Base-by-base conservation (phyloP, 2,329 filamentous ascomycete species). In the Kalaharituber pfeilii region DNA sequence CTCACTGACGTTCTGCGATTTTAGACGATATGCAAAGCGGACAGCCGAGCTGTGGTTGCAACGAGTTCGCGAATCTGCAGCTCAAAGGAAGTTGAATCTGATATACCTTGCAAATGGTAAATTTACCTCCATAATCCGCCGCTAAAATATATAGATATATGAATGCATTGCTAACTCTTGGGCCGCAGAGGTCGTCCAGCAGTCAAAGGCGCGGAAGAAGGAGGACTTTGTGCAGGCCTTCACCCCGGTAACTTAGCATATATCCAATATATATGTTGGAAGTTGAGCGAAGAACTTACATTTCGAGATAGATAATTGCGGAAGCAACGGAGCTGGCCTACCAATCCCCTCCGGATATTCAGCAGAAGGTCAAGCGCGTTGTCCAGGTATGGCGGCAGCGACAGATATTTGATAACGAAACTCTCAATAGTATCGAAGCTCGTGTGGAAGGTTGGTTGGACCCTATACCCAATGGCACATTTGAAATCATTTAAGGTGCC, bases 51-150 rank as follows among this genome's bases (percentile, higher is more conserved):
- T 96, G 52, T 98, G 91, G 91, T 74, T 94, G 58, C 82, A 91
- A 63, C 81, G 85, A 57, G 73, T 98, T 56, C 91, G 87, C 65
- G 89, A 96, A 62, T 87, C 86, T 1, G 79, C 84, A 5, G 82
- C 85, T 57, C 79, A 82, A 56, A 95, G 94, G 69, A 80, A 87
- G 63, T 73, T 98, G 56, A 94, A 87, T 64, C 74, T 96, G 60
- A 78, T 98, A 59, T 98, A 98, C 68, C 81, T 98, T 54, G 88
- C 88, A 59, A 98, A 98, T 69, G 86, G 86, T 91, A 74, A 66
- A 75, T 65, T 33, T 11, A 2, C 22, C 29, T 20, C 26, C 13
- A 54, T 50, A 29, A 18, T 50, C 30, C 15, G n/a, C 29, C 3
- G 13, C 18, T 26, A 42, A 22, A 24, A 30, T 30, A 29, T 36